phyloP scores from a whole-genome alignment of 108 stramenopile genomes.

The Skeletonema costatum region DNA sequence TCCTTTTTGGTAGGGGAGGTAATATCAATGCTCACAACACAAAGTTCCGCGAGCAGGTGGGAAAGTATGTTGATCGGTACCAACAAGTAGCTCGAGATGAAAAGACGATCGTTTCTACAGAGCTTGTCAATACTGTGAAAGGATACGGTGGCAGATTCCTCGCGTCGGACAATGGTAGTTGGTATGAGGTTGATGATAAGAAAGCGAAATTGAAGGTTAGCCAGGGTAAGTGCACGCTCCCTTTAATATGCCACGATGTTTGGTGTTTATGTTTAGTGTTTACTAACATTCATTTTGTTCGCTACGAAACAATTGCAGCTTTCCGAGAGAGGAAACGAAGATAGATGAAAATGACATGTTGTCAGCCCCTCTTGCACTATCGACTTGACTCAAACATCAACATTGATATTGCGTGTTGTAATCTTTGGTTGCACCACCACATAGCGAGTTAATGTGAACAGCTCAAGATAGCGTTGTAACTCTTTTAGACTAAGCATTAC shows the following conservation, averaged over 20 bases:
- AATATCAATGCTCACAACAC: conserved; percentile 84
- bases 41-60: conserved; percentile 75
- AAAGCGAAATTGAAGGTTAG: conserved; percentile 46
- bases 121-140: conserved; percentile 53
- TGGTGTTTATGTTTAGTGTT: background rate
- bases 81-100: conserved; percentile 58
- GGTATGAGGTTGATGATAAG: conserved; percentile 81
- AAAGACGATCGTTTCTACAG: conserved; percentile 72
- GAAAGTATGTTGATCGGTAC: conserved; percentile 18
- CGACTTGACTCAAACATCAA: no score
- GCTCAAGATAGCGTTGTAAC: no score
- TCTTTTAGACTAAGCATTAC: no score
- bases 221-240: background rate
- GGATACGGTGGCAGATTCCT: conserved; percentile 65
- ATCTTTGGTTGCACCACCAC: no score
- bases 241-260: background rate
- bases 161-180: conserved; percentile 51
- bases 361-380: no score
- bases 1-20: conserved; percentile 72
- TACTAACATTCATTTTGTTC: no score
- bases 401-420: no score
- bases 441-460: no score
- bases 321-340: no score
- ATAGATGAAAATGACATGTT: no score
- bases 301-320: no score